phyloP scores from a whole-genome alignment of 208 protist genomes.

The Trypanosoma caninum region DNA sequence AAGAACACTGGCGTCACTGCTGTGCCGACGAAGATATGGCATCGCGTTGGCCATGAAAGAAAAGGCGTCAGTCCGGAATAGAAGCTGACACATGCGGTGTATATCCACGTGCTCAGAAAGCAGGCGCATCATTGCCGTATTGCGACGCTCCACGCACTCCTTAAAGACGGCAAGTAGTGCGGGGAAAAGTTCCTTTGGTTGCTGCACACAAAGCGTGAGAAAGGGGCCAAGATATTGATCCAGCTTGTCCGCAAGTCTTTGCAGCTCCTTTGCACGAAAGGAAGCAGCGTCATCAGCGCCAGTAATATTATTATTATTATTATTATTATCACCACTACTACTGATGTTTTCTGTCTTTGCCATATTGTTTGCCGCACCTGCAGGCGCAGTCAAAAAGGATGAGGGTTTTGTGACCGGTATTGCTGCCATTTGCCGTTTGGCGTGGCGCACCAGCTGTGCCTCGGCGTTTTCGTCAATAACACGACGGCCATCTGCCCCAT shows the following conservation, averaged over 20 bases:
- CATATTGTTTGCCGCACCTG: background rate
- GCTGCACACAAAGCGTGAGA: conserved; percentile 70
- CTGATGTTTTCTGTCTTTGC: conserved; percentile 9
- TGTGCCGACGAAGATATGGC: conserved; percentile 62
- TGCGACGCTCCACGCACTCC: conserved; percentile 57
- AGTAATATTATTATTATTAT: background rate
- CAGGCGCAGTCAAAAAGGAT: background rate
- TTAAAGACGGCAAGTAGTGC: conserved; percentile 60
- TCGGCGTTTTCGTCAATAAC: conserved; percentile 46
- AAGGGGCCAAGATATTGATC: conserved; percentile 65
- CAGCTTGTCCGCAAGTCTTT: conserved; percentile 31
- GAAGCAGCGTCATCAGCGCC: conserved; percentile 8
- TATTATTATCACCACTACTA: background rate
- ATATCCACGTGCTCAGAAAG: conserved; percentile 58
- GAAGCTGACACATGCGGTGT: conserved; percentile 48
- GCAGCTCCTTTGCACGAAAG: conserved; percentile 13
- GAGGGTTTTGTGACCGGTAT: conserved; percentile 36
- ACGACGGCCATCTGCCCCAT: conserved; percentile 2
- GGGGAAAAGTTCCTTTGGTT: conserved; percentile 62
- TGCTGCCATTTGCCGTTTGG: conserved; percentile 56
- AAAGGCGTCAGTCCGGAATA: conserved; percentile 45
- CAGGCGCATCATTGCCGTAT: conserved; percentile 45
- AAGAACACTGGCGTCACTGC: conserved; percentile 36
- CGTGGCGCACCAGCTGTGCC: conserved; percentile 56
- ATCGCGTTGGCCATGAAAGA: conserved; percentile 50